Base-by-base conservation (phyloP, 2,329 filamentous ascomycete genomes). In the Curvularia eragrostidis region DNA sequence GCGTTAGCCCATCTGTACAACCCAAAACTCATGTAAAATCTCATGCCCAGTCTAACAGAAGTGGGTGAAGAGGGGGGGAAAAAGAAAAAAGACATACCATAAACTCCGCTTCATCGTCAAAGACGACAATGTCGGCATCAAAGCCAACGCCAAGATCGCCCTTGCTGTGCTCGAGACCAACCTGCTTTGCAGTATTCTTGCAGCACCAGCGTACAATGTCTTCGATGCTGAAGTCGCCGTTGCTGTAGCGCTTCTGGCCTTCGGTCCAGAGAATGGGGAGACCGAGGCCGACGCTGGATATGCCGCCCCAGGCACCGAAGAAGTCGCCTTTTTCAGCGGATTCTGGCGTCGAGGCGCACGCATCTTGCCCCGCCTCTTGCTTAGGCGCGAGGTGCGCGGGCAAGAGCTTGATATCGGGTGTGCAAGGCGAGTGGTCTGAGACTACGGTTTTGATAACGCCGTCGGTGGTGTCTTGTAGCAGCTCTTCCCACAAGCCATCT, bases 381-480 rank as follows among this genome's bases (percentile, higher is more conserved):
- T 74, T 76, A 36, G 83, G 81, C 15, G 83, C 85, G n/a, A 95
- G 82, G 65, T 89, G 85, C 0, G 83, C 77, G 0, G 94, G 93
- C 0, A 97, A 85, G 18, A 96, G 85, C 78, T 99, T 99, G 52
- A 99, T 84, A 73, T 97, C 89, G 0, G 95, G 94, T 3, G 95
- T 98, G 82, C 95, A 98, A 5, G 95, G 95, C 5, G 91, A 96
- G 81, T 99, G 95, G 74, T 98, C 95, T 0, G 91, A 96, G 2
- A 99, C 95, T 28, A 99, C 85, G 0, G 95, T 98, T 72, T 88
- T 86, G 76, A 99, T 93, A 64, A 96, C 91, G 9, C 91, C 91
- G 69, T 93, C 88, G 65, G 63, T 76, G 15, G 68, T 64, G 51
- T 77, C 74, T 58, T 73, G 69, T 0, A 73, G 54, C 8, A 99